Percentiles rank a stretch among this genome's conserved stretches.
These are phyloP conservation scores for Penicillium herquei DNA, from an alignment of 495 filamentous ascomycete genomes.

Conservation along the genomic window DNA sequence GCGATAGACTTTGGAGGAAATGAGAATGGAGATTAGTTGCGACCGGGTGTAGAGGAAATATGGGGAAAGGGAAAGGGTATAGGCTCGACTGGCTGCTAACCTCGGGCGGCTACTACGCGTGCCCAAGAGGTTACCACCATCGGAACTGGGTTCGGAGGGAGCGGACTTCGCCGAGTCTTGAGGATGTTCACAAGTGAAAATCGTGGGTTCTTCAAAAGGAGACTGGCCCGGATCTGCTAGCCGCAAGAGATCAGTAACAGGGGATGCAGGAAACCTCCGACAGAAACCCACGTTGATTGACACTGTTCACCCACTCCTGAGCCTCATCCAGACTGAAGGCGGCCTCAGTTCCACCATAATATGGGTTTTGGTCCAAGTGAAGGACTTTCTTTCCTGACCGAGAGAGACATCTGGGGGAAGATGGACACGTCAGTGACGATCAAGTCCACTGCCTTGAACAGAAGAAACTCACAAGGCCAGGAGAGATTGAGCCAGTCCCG, in stretches of 20 bases:
- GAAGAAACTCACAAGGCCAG: constrained; percentile 76
- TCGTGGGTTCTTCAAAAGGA: constrained; percentile 41
- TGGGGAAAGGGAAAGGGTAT: constrained; percentile 81
- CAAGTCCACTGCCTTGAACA: constrained; percentile 23
- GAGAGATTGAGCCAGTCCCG: constrained; percentile 84
- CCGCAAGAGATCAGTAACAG: constrained; percentile 24
- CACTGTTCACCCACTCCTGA: constrained; percentile 63
- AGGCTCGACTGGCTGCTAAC: constrained; percentile 68
- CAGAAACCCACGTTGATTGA: constrained; percentile 45
- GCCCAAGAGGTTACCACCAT: constrained; percentile 6
- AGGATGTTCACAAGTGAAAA: constrained; percentile 21
- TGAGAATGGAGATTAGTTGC: constrained; percentile 67
- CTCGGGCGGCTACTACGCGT: constrained; percentile 20
- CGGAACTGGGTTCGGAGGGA: constrained; percentile 1
- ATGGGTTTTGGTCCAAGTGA: constrained; percentile 82
- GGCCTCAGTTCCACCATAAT: constrained; percentile 84
- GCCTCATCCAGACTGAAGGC: constrained; percentile 85
- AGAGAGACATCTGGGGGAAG: constrained; percentile 74
- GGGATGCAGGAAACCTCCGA: neutral
- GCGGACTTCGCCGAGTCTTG: constrained; percentile 9
- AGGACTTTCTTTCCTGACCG: constrained; percentile 89
- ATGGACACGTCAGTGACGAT: constrained; percentile 51
- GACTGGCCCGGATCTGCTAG: constrained; percentile 32
- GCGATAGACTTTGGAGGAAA: constrained; percentile 82
- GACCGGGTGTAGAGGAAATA: constrained; percentile 85